A percentile compares a stretch with the other conserved stretches of the same genome.
phyloP scores from a whole-genome alignment of 805 yeast genomes.

The Debaryomyces prosopidis region DNA sequence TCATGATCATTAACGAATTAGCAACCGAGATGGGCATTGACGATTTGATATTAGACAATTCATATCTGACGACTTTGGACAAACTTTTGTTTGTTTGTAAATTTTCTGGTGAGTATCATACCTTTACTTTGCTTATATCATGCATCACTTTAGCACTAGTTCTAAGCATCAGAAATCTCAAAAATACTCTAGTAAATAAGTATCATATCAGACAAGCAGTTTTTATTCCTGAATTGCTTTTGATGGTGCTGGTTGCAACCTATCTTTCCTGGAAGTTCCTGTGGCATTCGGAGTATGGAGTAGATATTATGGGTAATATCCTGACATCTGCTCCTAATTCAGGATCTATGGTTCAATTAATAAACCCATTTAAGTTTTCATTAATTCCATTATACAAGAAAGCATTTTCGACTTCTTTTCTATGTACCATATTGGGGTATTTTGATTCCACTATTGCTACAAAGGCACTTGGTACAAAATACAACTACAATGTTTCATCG shows the following conservation, averaged over 20 bases:
- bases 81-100: constrained; percentile 16
- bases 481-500: constrained; percentile 31
- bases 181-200: constrained; percentile 15
- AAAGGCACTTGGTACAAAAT: constrained; percentile 30
- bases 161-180: constrained; percentile 18
- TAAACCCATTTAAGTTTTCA: constrained; percentile 23
- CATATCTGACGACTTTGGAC: constrained; percentile 22
- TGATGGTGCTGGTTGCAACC: constrained; percentile 32
- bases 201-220: constrained; percentile 17
- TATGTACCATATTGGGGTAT: constrained; percentile 34
- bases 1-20: constrained; percentile 61
- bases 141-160: constrained; percentile 21
- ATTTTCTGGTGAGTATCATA: constrained; percentile 12
- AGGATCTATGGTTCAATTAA: constrained; percentile 1
- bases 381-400: constrained; percentile 21
- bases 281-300: constrained; percentile 25
- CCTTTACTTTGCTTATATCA: constrained; percentile 18
- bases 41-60: constrained; percentile 16
- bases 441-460: constrained; percentile 38
- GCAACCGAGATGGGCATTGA: constrained; percentile 49
- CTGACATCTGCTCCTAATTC: background rate
- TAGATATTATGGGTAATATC: constrained; percentile 31
- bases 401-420: constrained; percentile 28
- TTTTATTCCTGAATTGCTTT: constrained; percentile 32
- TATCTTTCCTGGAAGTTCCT: constrained; percentile 20